Conservation (phyloP, 805 yeast species). For the Candida nanaspora region DNA sequence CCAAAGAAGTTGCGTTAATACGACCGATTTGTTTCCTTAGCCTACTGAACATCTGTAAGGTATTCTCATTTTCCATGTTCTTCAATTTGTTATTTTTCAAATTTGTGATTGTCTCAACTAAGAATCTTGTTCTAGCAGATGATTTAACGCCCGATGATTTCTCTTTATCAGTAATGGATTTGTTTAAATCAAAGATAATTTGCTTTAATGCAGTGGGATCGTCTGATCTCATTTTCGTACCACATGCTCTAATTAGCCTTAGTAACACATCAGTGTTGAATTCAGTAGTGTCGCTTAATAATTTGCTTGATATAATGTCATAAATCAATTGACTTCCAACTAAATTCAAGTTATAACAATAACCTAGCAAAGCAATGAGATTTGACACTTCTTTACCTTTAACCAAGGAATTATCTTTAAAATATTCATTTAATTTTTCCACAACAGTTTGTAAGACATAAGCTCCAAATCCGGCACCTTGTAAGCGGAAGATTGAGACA, state of each 20-base stretch:
- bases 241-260: constrained; percentile 66
- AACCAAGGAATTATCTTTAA: constrained; percentile 17
- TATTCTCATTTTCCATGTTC: constrained; percentile 40
- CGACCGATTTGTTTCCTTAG: constrained; percentile 59
- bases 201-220: constrained; percentile 84
- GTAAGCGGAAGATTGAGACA: constrained; percentile 65
- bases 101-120: constrained; percentile 78
- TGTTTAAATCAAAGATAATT: constrained; percentile 56
- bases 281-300: constrained; percentile 45
- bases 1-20: constrained; percentile 35
- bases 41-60: constrained; percentile 45
- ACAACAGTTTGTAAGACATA: constrained; percentile 70
- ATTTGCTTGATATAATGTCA: constrained; percentile 51
- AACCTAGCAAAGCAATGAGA: constrained; percentile 64
- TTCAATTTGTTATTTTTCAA: constrained; percentile 80
- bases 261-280: constrained; percentile 70
- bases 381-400: constrained; percentile 38
- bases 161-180: constrained; percentile 32
- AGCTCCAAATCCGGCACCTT: constrained; percentile 90
- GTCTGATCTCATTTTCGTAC: constrained; percentile 80
- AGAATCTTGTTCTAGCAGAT: constrained; percentile 67
- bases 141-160: constrained; percentile 20
- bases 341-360: constrained; percentile 70
- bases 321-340: constrained; percentile 69
- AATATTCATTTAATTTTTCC: constrained; percentile 51